A percentile compares a stretch with the other conserved stretches of the same genome.
phyloP scores from a whole-genome alignment of 2,329 filamentous ascomycete genomes.

The Ophiosphaerella korrae region DNA sequence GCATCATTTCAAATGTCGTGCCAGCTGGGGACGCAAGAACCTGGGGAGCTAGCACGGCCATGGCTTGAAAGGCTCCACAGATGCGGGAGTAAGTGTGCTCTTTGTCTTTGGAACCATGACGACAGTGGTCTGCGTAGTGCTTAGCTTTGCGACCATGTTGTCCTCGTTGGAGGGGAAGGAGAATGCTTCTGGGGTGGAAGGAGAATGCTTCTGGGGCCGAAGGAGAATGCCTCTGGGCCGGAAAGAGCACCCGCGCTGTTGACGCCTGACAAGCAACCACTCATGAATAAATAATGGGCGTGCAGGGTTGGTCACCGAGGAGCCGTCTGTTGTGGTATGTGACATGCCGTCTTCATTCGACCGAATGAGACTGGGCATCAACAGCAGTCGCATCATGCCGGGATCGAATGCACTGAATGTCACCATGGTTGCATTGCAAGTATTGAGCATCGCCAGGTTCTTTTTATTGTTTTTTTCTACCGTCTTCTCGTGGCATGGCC shows the following conservation, averaged over 20 bases:
- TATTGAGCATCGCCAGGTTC: not conserved
- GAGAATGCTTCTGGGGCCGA: too few relatives aligned
- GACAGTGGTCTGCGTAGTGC: too few relatives aligned
- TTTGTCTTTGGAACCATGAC: too few relatives aligned
- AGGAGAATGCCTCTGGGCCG: too few relatives aligned
- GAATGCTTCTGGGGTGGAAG: too few relatives aligned
- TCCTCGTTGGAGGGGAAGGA: too few relatives aligned
- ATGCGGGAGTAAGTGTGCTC: too few relatives aligned
- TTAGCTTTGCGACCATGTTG: too few relatives aligned
- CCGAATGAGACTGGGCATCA: not conserved
- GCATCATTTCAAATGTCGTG: slow-evolving; percentile 17
- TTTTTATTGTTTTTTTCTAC: not conserved
- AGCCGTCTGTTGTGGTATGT: too few relatives aligned
- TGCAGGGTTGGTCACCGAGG: not conserved
- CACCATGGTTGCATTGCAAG: too few relatives aligned
- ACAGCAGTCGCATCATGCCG: not conserved
- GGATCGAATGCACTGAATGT: slow-evolving; percentile 14
- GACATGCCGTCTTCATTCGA: too few relatives aligned
- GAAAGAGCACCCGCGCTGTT: not conserved
- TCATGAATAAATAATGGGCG: not conserved
- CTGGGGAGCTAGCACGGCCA: slow-evolving; percentile 18
- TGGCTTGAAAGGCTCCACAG: not conserved
- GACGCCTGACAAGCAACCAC: not conserved
- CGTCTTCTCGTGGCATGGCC: too few relatives aligned
- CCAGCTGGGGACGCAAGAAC: slow-evolving; percentile 9